Base-by-base conservation (phyloP, 2,329 filamentous ascomycete species). In the Talaromyces verruculosus region DNA sequence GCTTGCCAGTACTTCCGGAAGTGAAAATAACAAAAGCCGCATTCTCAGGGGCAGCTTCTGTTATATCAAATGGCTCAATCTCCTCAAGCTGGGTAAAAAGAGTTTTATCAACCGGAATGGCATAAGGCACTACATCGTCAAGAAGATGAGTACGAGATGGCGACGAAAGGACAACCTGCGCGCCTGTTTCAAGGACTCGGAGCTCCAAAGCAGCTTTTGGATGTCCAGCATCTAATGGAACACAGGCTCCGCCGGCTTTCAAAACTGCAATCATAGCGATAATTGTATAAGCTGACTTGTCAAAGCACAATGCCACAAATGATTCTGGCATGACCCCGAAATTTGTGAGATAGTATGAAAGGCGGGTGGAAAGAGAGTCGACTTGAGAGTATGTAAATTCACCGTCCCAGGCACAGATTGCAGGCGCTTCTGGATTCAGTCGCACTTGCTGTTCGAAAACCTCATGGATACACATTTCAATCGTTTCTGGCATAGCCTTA, bases 21-120 rank as follows among this genome's bases (percentile, higher is more conserved):
- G 84, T 85, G 69, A 90, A 87, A 15, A 90, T 83, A 2, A 88
- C 81, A 72, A 88, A 90, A 1, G 88, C 76, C 1, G 87, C 69
- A 19, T 67, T 66, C 33, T 62, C 62, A 49, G 65, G 57, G 15
- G 30, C 15, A n/a, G 58, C 35, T 25, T 53, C 39, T 3, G 72
- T 74, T 30, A 60, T 28, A 6, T 22, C 19, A 15, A n/a, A 28
- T 30, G 37, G 25, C 0, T 49, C 49, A 15, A 22, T n/a, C 6
- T 61, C 30, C 35, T 47, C 39, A 19, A 67, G 22, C 22, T 64
- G 61, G 11, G 45, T 58, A 74, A 70, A 69, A 10, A 67, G 49
- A 6, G 57, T 41, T 19, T 55, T 37, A 25, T 71, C 72, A 15
- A 79, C 72, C 0, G 75, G 67, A 4, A 79, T 70, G 5, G 82